Evolutionary conservation across 257 asterid genomes (phyloP).

Genomic region (Fraxinus anomala): DNA sequence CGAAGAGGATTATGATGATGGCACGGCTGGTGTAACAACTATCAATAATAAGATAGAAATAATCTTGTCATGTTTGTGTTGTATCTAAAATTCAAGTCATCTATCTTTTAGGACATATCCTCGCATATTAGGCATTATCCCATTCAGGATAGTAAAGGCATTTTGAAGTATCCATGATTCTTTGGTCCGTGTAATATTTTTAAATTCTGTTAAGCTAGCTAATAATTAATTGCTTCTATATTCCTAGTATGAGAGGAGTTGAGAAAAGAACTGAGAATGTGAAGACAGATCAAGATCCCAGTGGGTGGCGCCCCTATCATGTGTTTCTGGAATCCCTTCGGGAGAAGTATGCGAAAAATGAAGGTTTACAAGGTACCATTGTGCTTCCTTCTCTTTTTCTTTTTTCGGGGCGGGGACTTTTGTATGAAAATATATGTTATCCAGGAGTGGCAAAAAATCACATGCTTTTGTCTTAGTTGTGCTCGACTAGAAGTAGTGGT

Average conservation of each 20-base stretch:
- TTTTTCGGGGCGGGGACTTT: neutral
- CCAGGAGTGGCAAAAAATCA: neutral
- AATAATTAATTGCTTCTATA: slow-evolving; percentile 13
- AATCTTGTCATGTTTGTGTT: neutral
- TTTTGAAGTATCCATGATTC: neutral
- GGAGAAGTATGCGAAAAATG: slow-evolving; percentile 74
- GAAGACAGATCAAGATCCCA: slow-evolving; percentile 78
- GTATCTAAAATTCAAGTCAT: neutral
- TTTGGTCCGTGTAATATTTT: neutral
- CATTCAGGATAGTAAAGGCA: neutral
- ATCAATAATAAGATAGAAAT: neutral
- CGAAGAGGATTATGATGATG: neutral
- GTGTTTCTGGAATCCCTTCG: slow-evolving; percentile 67
- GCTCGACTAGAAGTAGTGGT: neutral
- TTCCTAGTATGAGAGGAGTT: slow-evolving; percentile 60
- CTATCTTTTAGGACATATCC: neutral
- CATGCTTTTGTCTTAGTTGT: neutral
- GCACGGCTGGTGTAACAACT: neutral
- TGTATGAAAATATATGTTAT: neutral
- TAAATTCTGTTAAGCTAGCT: slow-evolving; percentile 13
- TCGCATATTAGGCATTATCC: neutral
- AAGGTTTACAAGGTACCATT: slow-evolving; percentile 67
- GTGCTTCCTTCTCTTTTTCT: slow-evolving; percentile 12
- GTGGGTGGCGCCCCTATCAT: slow-evolving; percentile 83
- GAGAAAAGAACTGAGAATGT: slow-evolving; percentile 68